Conservation (phyloP, 2,329 filamentous ascomycete genomes). For the Ophiostoma sp. region DNA sequence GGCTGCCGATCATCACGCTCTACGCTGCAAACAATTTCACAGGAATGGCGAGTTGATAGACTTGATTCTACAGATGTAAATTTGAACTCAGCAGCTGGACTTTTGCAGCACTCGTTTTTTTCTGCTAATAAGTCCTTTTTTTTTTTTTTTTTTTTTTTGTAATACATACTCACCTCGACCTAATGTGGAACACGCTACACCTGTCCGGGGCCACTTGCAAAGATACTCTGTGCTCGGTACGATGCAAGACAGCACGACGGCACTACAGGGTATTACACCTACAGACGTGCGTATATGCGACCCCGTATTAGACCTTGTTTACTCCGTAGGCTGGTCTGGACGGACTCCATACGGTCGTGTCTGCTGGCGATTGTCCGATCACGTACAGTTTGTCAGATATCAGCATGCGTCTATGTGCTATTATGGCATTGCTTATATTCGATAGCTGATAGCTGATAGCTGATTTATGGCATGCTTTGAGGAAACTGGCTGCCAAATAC, state of each 20-base stretch:
- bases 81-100: too few relatives aligned
- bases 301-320: background rate
- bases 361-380: background rate
- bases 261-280: background rate
- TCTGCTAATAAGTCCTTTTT: too few relatives aligned
- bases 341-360: background rate
- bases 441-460: background rate
- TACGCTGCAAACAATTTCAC: too few relatives aligned
- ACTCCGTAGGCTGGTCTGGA: background rate
- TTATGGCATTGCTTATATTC: background rate
- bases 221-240: background rate
- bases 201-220: background rate
- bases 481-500: too few relatives aligned
- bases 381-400: background rate
- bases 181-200: background rate
- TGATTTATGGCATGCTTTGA: too few relatives aligned
- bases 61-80: too few relatives aligned
- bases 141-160: too few relatives aligned
- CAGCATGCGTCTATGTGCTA: background rate
- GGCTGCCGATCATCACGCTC: too few relatives aligned
- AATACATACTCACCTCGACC: background rate
- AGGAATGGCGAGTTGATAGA: too few relatives aligned
- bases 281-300: background rate
- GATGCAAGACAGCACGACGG: background rate
- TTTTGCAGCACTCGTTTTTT: background rate